phyloP scores from a whole-genome alignment of 495 filamentous ascomycete species.

The Apodospora peruviana region DNA sequence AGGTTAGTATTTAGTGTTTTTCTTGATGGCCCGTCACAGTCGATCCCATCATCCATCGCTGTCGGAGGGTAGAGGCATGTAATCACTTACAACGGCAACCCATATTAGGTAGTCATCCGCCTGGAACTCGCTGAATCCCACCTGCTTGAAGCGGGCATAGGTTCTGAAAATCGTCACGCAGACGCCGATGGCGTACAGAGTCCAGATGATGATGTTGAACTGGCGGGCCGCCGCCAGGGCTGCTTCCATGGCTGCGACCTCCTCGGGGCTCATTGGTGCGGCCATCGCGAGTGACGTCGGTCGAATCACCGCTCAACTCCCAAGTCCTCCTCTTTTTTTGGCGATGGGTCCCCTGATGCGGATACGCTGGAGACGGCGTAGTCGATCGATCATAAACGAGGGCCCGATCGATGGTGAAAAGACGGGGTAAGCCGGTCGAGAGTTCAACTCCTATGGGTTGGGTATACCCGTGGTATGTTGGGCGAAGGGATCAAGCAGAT shows the following conservation, averaged over 20 bases:
- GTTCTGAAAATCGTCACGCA: constrained; percentile 30
- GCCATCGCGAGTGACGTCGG: too few species aligned
- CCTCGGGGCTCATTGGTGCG: too few species aligned
- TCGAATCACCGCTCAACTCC: too few species aligned
- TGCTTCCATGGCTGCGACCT: constrained; percentile 29
- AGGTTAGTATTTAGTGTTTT: neutral
- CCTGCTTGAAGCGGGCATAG: constrained; percentile 27
- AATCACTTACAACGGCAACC: constrained; percentile 33
- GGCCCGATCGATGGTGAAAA: too few species aligned
- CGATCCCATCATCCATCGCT: too few species aligned
- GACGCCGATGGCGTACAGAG: constrained; percentile 37
- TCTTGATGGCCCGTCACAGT: too few species aligned
- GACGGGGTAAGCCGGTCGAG: too few species aligned
- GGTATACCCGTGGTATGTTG: too few species aligned
- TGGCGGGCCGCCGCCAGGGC: constrained; percentile 23
- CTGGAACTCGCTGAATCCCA: constrained; percentile 28
- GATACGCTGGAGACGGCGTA: neutral
- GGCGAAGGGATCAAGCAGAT: too few species aligned
- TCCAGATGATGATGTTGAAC: constrained; percentile 40
- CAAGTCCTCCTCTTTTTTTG: too few species aligned
- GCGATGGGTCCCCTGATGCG: neutral
- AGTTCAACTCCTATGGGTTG: too few species aligned
- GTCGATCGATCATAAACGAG: neutral
- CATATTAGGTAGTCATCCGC: constrained; percentile 37
- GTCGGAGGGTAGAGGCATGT: neutral